Percentiles rank a stretch among this genome's conserved stretches.
These are phyloP conservation scores for Ophiorrhiza pumila DNA, from an alignment of 257 asterid genomes.

Conservation along the genomic window DNA sequence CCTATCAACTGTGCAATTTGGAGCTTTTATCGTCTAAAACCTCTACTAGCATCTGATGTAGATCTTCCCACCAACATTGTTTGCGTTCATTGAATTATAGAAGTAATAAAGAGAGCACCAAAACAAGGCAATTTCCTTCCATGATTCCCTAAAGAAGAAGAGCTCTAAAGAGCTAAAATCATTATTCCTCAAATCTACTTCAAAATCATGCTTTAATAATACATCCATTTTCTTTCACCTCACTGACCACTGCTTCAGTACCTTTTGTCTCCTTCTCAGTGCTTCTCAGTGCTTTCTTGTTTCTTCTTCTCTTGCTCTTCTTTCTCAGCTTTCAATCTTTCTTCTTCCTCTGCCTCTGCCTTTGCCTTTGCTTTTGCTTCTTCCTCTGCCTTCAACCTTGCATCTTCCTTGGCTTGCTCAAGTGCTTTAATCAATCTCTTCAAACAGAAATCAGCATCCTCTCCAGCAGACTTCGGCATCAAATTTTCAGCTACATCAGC, in stretches of 20 bases:
- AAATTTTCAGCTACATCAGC: constrained; percentile 28
- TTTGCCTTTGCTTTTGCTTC: constrained; percentile 3
- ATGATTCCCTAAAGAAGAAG: too few species aligned
- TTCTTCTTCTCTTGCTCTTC: neutral
- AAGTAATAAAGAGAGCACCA: too few species aligned
- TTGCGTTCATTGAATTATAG: too few species aligned
- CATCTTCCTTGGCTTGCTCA: constrained; percentile 15
- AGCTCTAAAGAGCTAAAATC: too few species aligned
- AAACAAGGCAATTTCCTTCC: too few species aligned
- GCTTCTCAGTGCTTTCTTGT: neutral
- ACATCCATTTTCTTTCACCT: constrained; percentile 10
- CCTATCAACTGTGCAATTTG: too few species aligned
- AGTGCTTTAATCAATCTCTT: constrained; percentile 20
- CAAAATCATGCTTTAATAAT: neutral
- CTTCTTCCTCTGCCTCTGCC: constrained; percentile 8
- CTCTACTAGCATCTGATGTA: too few species aligned
- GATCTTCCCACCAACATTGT: too few species aligned
- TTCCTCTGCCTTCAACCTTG: constrained; percentile 10
- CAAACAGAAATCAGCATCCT: constrained; percentile 14
- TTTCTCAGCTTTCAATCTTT: neutral
- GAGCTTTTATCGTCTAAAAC: too few species aligned
- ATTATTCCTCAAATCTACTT: too few species aligned
- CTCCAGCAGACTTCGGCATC: constrained; percentile 23
- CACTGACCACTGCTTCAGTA: neutral
- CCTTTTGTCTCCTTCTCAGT: neutral